Evolutionary conservation across 163 green algal species (phyloP).

Genomic region (Trebouxiophyceae sp.): DNA sequence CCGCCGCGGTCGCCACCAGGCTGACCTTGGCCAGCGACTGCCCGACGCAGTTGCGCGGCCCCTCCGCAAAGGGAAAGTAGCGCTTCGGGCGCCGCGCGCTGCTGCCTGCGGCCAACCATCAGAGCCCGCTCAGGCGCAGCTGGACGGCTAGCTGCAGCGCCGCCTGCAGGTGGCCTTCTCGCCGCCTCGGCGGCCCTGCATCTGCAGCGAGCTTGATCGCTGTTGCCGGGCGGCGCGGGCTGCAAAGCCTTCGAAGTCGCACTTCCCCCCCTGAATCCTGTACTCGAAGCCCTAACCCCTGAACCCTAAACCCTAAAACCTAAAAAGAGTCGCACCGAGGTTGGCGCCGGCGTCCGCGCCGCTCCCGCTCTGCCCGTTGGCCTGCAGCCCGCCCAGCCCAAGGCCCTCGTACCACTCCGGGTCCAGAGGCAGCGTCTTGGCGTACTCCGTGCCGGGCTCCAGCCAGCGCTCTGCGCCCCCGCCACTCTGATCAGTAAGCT

Average conservation of each 20-base stretch:
- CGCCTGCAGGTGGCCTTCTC: too few species aligned
- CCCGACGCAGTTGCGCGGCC: conserved; percentile 19
- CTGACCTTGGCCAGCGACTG: conserved; percentile 22
- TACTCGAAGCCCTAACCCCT: too few species aligned
- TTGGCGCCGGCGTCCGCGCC: too few species aligned
- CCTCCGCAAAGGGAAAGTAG: conserved; percentile 28
- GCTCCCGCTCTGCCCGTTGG: background rate
- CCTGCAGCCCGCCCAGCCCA: background rate
- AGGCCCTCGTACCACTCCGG: conserved; percentile 8
- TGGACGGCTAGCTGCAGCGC: too few species aligned
- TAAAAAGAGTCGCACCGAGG: background rate
- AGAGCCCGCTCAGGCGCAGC: too few species aligned
- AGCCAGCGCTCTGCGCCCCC: conserved; percentile 5
- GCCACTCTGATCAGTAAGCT: too few species aligned
- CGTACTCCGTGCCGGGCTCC: conserved; percentile 15
- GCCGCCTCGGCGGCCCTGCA: too few species aligned
- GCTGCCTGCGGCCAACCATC: too few species aligned
- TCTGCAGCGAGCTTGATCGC: background rate
- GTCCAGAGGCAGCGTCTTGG: conserved; percentile 4
- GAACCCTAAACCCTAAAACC: too few species aligned
- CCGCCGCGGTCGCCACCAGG: conserved; percentile 4
- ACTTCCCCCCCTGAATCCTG: too few species aligned
- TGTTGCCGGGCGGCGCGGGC: background rate
- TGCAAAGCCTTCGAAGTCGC: too few species aligned
- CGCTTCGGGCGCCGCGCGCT: conserved; percentile 16